phyloP scores from a whole-genome alignment of 305 asterid genomes.

The Rubia occidens region DNA sequence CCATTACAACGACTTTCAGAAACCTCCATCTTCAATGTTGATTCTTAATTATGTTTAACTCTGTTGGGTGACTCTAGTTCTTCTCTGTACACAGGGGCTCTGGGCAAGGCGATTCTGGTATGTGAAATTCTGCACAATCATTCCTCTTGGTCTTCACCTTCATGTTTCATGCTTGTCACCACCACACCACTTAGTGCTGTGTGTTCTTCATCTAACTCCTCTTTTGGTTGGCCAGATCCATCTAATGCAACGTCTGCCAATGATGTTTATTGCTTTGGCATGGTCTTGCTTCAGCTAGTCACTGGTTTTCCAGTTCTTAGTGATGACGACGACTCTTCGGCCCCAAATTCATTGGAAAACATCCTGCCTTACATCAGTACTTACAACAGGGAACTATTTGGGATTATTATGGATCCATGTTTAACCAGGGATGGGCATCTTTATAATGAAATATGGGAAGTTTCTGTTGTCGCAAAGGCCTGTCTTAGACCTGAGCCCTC shows the following conservation, averaged over 20 bases:
- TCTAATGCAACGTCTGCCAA: conserved; percentile 5
- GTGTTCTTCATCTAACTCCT: not conserved
- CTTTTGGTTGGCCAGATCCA: not conserved
- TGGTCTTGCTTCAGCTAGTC: conserved; percentile 19
- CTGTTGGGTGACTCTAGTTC: not conserved
- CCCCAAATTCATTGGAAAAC: conserved; percentile 4
- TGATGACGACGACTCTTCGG: not conserved
- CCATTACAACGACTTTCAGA: not conserved
- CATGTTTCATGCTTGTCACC: not conserved
- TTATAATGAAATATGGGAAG: conserved; percentile 47
- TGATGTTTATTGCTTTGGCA: conserved; percentile 24
- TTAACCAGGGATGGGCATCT: conserved; percentile 26
- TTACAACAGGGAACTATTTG: conserved; percentile 6
- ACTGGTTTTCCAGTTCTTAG: conserved; percentile 14
- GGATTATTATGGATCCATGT: conserved; percentile 17
- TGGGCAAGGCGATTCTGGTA: conserved; percentile 12
- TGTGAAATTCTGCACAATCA: not conserved
- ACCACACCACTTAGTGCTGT: not conserved
- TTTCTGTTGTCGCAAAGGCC: conserved; percentile 45
- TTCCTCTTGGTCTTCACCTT: not conserved
- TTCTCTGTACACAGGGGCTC: conserved; percentile 12
- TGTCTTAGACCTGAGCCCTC: conserved; percentile 42
- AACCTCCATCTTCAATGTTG: not conserved
- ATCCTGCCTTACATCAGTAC: conserved; percentile 15
- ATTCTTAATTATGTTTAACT: not conserved